phyloP scores from a whole-genome alignment of 331 rosid genomes.

The Dryas integrifolia region DNA sequence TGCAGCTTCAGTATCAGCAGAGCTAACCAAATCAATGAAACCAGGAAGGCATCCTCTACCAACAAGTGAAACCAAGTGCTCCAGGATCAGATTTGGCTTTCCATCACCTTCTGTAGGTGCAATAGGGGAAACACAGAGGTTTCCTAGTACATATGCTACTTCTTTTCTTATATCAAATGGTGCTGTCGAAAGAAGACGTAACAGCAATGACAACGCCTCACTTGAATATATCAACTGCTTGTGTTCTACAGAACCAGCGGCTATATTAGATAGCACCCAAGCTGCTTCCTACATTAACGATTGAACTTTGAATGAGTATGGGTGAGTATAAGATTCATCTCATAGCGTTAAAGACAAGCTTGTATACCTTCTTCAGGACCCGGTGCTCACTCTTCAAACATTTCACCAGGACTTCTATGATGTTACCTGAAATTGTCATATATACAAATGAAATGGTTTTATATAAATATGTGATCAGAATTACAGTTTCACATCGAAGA shows the following conservation, averaged over 20 bases:
- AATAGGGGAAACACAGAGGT: conserved; percentile 77
- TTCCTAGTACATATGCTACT: conserved; percentile 87
- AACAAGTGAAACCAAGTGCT: conserved; percentile 75
- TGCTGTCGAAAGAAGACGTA: conserved; percentile 65
- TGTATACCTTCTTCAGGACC: conserved; percentile 76
- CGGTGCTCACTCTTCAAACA: conserved; percentile 87
- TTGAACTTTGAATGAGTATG: conserved; percentile 17
- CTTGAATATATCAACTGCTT: conserved; percentile 71
- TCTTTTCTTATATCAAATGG: conserved; percentile 87
- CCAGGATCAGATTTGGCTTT: conserved; percentile 61
- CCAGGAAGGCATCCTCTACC: conserved; percentile 76
- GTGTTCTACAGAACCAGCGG: conserved; percentile 80
- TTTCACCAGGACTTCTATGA: conserved; percentile 58
- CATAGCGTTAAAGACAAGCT: conserved; percentile 12
- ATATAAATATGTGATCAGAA: conserved; percentile 10
- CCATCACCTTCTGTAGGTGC: conserved; percentile 56
- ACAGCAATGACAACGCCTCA: conserved; percentile 56
- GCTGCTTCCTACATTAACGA: conserved; percentile 72
- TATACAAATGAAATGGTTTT: conserved; percentile 10
- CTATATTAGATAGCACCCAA: conserved; percentile 90
- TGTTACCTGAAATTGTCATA: conserved; percentile 55
- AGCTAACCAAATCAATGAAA: conserved; percentile 76
- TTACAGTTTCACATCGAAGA: conserved; percentile 19
- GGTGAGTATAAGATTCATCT: conserved; percentile 15
- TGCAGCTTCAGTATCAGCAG: conserved; percentile 85